Percentiles rank a stretch among this genome's conserved stretches.
These are phyloP conservation scores for Przewalskia tangutica DNA, from an alignment of 257 asterid genomes.

Conservation along the genomic window DNA sequence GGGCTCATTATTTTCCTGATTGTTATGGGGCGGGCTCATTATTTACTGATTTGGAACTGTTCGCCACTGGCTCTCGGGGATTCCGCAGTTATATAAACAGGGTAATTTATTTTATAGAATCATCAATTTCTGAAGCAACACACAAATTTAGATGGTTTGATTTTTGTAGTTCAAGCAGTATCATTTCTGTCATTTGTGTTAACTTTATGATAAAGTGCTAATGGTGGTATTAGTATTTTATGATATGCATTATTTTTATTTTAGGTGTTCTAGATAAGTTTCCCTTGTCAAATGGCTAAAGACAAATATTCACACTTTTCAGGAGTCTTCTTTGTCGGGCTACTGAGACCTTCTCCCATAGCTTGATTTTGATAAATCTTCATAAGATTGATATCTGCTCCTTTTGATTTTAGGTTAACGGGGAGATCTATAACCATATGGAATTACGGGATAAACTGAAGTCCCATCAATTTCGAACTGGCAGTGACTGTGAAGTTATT, in stretches of 20 bases:
- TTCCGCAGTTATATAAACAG: no score
- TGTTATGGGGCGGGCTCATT: no score
- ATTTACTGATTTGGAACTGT: no score
- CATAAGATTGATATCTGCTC: conserved; percentile 8
- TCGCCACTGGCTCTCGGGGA: no score
- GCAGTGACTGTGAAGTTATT: conserved; percentile 98
- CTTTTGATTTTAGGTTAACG: conserved; percentile 61
- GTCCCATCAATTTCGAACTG: conserved; percentile 78
- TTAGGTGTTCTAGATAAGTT: neutral
- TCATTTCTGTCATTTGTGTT: neutral
- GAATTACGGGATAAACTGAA: conserved; percentile 58
- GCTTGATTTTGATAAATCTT: neutral
- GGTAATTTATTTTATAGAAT: neutral
- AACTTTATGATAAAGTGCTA: neutral
- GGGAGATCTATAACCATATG: conserved; percentile 94
- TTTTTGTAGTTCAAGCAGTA: neutral
- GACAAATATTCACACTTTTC: neutral
- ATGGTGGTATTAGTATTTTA: neutral
- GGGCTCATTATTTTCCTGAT: no score
- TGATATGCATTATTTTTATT: neutral
- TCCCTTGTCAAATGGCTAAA: neutral
- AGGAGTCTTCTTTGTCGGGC: neutral
- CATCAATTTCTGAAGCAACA: neutral
- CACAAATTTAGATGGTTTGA: neutral
- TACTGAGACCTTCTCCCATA: neutral